A percentile compares a stretch with the other conserved stretches of the same genome.
Evolutionary conservation across 2,329 filamentous ascomycete genomes (phyloP).

Genomic region (Curvularia verruculosa): DNA sequence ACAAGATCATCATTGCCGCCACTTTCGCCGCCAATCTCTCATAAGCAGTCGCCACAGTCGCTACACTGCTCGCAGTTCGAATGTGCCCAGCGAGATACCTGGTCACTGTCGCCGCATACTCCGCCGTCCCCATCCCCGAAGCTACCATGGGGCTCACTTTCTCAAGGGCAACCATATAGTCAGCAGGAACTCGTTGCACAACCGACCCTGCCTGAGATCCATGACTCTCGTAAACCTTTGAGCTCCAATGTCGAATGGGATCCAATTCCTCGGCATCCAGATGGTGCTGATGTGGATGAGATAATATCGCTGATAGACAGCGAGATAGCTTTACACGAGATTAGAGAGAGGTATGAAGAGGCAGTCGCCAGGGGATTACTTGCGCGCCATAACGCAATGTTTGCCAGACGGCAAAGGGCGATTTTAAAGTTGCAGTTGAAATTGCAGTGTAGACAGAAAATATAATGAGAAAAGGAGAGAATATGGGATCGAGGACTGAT

Average conservation of each 20-base stretch:
- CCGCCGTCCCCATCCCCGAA: neutral
- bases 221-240: neutral
- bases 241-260: neutral
- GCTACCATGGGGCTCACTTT: neutral
- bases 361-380: neutral
- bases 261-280: too few species aligned
- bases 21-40: neutral
- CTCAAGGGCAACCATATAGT: neutral
- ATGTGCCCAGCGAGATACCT: neutral
- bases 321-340: neutral
- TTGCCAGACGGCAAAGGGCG: neutral
- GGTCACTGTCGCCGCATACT: neutral
- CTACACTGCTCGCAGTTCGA: neutral
- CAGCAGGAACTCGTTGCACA: neutral
- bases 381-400: neutral
- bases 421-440: neutral
- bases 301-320: neutral
- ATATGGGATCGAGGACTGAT: neutral
- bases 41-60: neutral
- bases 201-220: neutral
- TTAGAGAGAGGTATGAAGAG: conserved; percentile 2
- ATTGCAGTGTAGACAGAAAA: neutral
- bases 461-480: neutral
- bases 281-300: neutral
- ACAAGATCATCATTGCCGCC: neutral